phyloP scores from a whole-genome alignment of 345 rosid species.

The Citrus maxima region DNA sequence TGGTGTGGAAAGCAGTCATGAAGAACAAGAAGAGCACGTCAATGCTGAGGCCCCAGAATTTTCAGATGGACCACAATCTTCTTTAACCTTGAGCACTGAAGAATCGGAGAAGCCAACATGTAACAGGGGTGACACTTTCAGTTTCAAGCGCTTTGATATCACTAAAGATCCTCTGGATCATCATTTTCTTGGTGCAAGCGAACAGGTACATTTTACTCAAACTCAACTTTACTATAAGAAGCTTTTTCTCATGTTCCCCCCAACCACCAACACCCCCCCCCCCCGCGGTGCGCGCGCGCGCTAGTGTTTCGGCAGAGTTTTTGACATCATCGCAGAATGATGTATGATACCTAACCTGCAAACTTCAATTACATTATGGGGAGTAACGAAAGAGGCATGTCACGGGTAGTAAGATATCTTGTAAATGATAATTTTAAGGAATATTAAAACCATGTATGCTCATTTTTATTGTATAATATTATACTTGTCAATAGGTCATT shows the following conservation, averaged over 20 bases:
- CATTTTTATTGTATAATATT: background rate
- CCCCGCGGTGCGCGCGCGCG: no score
- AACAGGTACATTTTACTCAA: slow-evolving; percentile 46
- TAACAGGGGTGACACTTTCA: slow-evolving; percentile 34
- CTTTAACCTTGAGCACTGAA: slow-evolving; percentile 31
- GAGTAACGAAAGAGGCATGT: background rate
- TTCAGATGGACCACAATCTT: slow-evolving; percentile 34
- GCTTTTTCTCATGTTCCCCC: background rate
- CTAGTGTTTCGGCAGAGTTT: background rate
- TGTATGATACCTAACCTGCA: background rate
- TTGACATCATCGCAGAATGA: background rate
- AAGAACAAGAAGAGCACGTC: slow-evolving; percentile 24
- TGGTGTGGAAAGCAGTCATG: slow-evolving; percentile 31
- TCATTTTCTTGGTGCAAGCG: slow-evolving; percentile 62
- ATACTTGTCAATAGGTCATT: background rate
- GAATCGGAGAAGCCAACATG: slow-evolving; percentile 29
- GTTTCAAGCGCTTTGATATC: slow-evolving; percentile 74
- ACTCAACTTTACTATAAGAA: background rate
- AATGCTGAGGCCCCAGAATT: slow-evolving; percentile 25
- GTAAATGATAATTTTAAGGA: slow-evolving; percentile 3
- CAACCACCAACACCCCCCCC: fast-evolving
- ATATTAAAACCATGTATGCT: background rate
- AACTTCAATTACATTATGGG: background rate
- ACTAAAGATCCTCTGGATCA: slow-evolving; percentile 81
- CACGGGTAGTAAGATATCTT: background rate